Conservation (phyloP, 805 yeast species). For the Brettanomyces sp. region DNA sequence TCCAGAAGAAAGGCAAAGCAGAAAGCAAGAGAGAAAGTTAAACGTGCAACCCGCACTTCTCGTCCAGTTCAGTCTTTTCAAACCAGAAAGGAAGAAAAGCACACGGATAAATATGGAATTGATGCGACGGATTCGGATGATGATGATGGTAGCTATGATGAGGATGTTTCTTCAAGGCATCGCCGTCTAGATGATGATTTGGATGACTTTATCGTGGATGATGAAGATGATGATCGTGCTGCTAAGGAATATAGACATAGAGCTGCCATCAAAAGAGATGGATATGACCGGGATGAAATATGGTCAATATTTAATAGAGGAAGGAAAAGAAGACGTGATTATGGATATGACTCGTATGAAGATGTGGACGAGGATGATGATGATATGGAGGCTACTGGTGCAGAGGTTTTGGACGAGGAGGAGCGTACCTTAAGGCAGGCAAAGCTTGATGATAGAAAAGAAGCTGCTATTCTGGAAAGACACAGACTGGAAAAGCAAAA, state of each 20-base stretch:
- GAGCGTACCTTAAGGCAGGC: conserved; percentile 59
- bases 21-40: not conserved
- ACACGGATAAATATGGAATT: conserved; percentile 18
- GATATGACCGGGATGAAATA: conserved; percentile 76
- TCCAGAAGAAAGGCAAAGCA: not conserved
- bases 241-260: conserved; percentile 3
- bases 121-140: conserved; percentile 26
- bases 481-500: conserved; percentile 37
- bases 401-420: conserved; percentile 81
- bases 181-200: conserved; percentile 27
- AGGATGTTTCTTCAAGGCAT: conserved; percentile 5
- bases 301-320: conserved; percentile 80
- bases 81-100: conserved; percentile 19
- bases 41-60: not conserved
- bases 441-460: conserved; percentile 64
- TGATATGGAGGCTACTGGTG: conserved; percentile 94
- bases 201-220: conserved; percentile 25
- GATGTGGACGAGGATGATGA: conserved; percentile 41
- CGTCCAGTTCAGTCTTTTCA: conserved; percentile 11
- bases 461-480: conserved; percentile 49
- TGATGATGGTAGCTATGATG: conserved; percentile 18
- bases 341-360: not conserved
- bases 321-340: conserved; percentile 29
- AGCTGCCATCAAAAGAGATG: conserved; percentile 25
- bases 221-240: conserved; percentile 37